These are phyloP conservation scores for Aspergillus baeticus DNA, from an alignment of 495 filamentous ascomycete genomes.

Conservation along the genomic window DNA sequence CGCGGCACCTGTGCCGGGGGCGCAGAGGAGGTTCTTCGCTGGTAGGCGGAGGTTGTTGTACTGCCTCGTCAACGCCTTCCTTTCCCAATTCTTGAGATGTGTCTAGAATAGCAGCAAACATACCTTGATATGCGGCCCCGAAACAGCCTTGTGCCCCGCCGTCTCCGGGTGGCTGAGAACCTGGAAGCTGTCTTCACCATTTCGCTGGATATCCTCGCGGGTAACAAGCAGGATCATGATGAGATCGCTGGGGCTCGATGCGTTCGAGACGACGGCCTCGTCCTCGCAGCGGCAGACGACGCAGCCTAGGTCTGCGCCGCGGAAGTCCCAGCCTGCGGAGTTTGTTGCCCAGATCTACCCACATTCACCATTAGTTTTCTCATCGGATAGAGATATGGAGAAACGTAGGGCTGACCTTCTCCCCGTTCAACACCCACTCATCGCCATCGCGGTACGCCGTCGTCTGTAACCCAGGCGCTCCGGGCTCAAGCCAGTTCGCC, in stretches of 20 bases:
- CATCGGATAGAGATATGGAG: background rate
- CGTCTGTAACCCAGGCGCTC: slow-evolving; percentile 11
- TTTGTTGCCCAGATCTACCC: slow-evolving; percentile 16
- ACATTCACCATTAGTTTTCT: no score
- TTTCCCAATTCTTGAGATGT: background rate
- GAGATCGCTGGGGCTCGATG: slow-evolving; percentile 2
- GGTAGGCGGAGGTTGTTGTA: slow-evolving; percentile 16
- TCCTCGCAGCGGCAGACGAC: slow-evolving; percentile 14
- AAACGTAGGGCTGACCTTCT: slow-evolving; percentile 7
- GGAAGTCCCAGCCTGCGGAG: slow-evolving; percentile 16
- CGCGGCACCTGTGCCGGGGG: slow-evolving; percentile 4
- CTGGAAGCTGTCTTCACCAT: background rate
- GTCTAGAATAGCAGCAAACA: background rate
- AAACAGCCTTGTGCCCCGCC: slow-evolving; percentile 11
- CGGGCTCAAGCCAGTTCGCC: slow-evolving; percentile 17
- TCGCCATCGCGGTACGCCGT: slow-evolving; percentile 6
- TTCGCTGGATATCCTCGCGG: slow-evolving; percentile 8
- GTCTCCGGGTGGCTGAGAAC: slow-evolving; percentile 16
- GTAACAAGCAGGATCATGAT: slow-evolving; percentile 15
- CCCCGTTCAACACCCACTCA: slow-evolving; percentile 17
- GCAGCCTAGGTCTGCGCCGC: slow-evolving; percentile 13
- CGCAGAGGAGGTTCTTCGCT: slow-evolving; percentile 9
- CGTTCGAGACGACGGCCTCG: background rate
- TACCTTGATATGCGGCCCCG: slow-evolving; percentile 15
- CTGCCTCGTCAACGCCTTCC: background rate